Conservation (phyloP, 768 basidiomycete species). For the Boletus sensibilis region DNA sequence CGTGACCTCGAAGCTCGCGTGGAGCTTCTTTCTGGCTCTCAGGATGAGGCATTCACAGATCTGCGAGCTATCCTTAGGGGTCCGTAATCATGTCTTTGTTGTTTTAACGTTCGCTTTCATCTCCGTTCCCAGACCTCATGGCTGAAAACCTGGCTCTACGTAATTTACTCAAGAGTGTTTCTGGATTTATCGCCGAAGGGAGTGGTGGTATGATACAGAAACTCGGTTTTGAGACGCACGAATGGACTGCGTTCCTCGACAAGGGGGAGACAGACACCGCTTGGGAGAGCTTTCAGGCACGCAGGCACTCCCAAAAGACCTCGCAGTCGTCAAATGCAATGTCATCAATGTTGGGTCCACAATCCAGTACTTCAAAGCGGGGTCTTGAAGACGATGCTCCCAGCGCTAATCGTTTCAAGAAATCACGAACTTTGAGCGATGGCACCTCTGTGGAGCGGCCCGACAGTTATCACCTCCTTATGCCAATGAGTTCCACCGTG, state of each 20-base stretch:
- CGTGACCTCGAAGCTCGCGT: slow-evolving; percentile 93
- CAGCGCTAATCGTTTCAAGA: slow-evolving; percentile 45
- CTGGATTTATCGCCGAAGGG: slow-evolving; percentile 85
- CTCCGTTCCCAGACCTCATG: slow-evolving; percentile 65
- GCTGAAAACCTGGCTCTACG: slow-evolving; percentile 85
- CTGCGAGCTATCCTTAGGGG: slow-evolving; percentile 82
- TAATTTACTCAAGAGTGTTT: slow-evolving; percentile 70
- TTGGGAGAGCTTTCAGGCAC: slow-evolving; percentile 80
- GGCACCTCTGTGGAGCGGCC: slow-evolving; percentile 43
- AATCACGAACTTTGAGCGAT: slow-evolving; percentile 40
- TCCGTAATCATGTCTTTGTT: slow-evolving; percentile 24
- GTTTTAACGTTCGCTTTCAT: slow-evolving; percentile 3
- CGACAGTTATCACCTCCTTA: slow-evolving; percentile 54
- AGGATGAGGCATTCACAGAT: slow-evolving; percentile 84
- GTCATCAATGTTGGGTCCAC: slow-evolving; percentile 33
- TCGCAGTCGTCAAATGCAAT: slow-evolving; percentile 29
- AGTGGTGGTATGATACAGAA: slow-evolving; percentile 73
- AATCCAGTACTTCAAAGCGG: slow-evolving; percentile 20
- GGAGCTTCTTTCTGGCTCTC: slow-evolving; percentile 89
- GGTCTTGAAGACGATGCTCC: slow-evolving; percentile 31
- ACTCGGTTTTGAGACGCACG: slow-evolving; percentile 73
- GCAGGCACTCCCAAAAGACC: slow-evolving; percentile 47
- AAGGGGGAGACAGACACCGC: slow-evolving; percentile 91
- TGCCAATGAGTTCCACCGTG: slow-evolving; percentile 48
- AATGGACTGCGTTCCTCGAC: slow-evolving; percentile 81